Conservation (phyloP, 805 yeast genomes). For the Metschnikowia gelsemii region DNA sequence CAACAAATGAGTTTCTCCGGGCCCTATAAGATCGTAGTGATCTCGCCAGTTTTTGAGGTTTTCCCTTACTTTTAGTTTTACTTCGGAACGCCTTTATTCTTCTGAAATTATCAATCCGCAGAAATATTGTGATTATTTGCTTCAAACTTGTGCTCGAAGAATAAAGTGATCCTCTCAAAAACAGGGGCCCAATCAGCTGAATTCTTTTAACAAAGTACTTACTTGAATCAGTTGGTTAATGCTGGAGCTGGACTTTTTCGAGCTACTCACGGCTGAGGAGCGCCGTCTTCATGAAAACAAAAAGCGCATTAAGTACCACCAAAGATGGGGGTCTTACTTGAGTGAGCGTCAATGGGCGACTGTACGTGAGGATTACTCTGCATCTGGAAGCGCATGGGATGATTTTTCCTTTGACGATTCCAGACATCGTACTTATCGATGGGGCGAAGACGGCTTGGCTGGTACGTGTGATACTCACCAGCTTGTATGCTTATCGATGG, state of each 20-base stretch:
- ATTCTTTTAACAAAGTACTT: no score
- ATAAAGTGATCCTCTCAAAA: no score
- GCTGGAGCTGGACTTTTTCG: conserved; percentile 16
- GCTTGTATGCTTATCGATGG: conserved; percentile 70
- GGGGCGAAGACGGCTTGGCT: conserved; percentile 96
- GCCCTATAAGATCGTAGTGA: no score
- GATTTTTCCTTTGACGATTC: conserved; percentile 86
- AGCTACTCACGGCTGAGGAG: conserved; percentile 38
- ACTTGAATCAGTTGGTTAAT: neutral
- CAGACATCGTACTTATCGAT: conserved; percentile 74
- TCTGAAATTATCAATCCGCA: neutral
- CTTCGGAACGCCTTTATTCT: neutral
- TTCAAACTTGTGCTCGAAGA: no score
- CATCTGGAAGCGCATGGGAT: conserved; percentile 87
- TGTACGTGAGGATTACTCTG: conserved; percentile 85
- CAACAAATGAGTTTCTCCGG: conserved; percentile 1
- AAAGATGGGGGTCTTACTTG: conserved; percentile 88
- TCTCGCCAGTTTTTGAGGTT: no score
- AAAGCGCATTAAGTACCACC: conserved; percentile 57
- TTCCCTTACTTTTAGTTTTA: neutral
- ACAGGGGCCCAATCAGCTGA: no score
- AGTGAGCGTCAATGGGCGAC: conserved; percentile 77
- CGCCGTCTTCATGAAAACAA: conserved; percentile 34
- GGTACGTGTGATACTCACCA: conserved; percentile 88
- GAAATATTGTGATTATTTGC: no score